Evolutionary conservation across 1,284 basidiomycete genomes (phyloP).

Genomic region (Austroboletus novae-zelandiae): DNA sequence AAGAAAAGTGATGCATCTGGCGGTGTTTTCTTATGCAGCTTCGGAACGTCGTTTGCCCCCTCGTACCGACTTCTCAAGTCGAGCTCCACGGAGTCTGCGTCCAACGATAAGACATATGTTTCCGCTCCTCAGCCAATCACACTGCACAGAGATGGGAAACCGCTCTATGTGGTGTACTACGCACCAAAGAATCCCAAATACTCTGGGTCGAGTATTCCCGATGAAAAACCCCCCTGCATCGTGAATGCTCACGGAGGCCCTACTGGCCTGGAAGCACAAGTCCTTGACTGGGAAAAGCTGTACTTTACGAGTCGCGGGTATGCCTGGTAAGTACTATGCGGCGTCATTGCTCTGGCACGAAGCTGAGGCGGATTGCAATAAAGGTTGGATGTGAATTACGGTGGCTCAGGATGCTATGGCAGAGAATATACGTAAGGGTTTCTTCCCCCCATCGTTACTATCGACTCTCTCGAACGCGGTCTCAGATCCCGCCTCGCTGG

Average conservation of each 20-base stretch:
- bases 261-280: conserved; percentile 24
- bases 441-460: neutral
- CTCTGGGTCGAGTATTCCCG: too few relatives aligned
- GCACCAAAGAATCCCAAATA: too few relatives aligned
- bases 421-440: conserved; percentile 30
- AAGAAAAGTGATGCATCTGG: conserved; percentile 25
- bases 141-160: too few relatives aligned
- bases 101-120: too few relatives aligned
- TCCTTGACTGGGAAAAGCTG: conserved; percentile 25
- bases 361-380: neutral
- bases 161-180: too few relatives aligned
- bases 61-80: conserved; percentile 26
- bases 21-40: conserved; percentile 23
- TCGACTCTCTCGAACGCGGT: neutral
- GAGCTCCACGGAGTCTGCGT: conserved; percentile 3
- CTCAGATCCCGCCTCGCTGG: conserved; percentile 29
- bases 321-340: conserved; percentile 24
- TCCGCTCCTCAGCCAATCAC: too few relatives aligned
- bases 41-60: conserved; percentile 19
- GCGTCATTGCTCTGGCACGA: neutral
- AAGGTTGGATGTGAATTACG: conserved; percentile 33
- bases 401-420: conserved; percentile 32
- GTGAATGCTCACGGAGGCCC: conserved; percentile 14
- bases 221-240: too few relatives aligned
- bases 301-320: conserved; percentile 37